Conservation (phyloP, 345 rosid species). For the Gossypium australe region DNA sequence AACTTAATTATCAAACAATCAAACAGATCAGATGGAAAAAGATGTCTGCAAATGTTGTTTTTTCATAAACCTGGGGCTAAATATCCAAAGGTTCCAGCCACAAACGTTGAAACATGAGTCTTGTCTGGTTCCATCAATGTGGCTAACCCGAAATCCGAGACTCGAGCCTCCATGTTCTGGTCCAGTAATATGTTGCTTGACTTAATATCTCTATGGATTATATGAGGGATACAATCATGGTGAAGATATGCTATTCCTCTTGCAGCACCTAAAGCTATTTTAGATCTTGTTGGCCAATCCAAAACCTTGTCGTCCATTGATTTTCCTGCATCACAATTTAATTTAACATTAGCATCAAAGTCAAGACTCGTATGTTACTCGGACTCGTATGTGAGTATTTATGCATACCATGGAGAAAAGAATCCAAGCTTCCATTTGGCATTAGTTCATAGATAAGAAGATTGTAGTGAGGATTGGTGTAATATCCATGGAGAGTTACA, state of each 20-base stretch:
- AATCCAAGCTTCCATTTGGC: constrained; percentile 79
- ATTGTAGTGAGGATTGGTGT: constrained; percentile 52
- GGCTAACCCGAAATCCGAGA: constrained; percentile 83
- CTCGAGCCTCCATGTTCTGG: constrained; percentile 74
- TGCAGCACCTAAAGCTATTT: constrained; percentile 74
- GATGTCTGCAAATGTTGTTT: background rate
- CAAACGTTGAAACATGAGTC: constrained; percentile 78
- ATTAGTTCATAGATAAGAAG: constrained; percentile 79
- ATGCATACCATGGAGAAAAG: constrained; percentile 45
- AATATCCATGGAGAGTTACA: constrained; percentile 78
- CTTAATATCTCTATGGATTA: constrained; percentile 85
- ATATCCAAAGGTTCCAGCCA: constrained; percentile 88
- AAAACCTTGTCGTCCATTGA: constrained; percentile 30
- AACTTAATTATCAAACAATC: background rate
- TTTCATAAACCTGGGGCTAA: constrained; percentile 59
- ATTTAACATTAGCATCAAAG: background rate
- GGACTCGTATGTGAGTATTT: background rate
- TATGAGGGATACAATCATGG: constrained; percentile 84
- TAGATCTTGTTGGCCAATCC: constrained; percentile 61
- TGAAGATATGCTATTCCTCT: constrained; percentile 89
- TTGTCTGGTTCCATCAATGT: constrained; percentile 74
- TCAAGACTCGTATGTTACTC: background rate
- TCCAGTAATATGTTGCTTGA: constrained; percentile 79
- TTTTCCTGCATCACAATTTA: constrained; percentile 37
- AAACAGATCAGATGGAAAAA: background rate